Evolutionary conservation across 768 basidiomycete species (phyloP).

Genomic region (Boletus insuetus): DNA sequence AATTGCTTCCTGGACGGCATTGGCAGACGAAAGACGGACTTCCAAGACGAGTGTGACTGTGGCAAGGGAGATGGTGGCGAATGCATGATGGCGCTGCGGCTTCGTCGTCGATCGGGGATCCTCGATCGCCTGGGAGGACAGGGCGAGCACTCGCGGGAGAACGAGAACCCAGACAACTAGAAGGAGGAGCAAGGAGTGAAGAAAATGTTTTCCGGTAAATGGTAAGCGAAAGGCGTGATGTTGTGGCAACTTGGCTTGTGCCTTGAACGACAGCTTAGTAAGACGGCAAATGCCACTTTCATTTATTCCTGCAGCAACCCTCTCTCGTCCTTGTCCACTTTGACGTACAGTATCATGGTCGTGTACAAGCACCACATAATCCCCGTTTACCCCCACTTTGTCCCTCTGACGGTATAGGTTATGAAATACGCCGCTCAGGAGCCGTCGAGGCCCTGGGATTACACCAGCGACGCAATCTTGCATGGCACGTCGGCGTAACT

Average conservation of each 20-base stretch:
- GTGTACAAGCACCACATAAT: too few species aligned
- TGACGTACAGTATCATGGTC: too few species aligned
- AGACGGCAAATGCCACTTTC: conserved; percentile 29
- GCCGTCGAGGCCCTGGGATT: too few species aligned
- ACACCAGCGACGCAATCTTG: too few species aligned
- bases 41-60: conserved; percentile 49
- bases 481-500: too few species aligned
- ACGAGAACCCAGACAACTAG: background rate
- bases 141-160: conserved; percentile 7
- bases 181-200: conserved; percentile 5
- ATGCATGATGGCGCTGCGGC: conserved; percentile 22
- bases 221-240: conserved; percentile 11
- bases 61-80: conserved; percentile 22
- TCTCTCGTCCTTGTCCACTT: too few species aligned
- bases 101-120: conserved; percentile 26
- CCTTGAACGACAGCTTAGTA: conserved; percentile 27
- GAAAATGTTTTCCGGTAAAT: conserved; percentile 19
- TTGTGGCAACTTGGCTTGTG: conserved; percentile 2
- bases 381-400: too few species aligned
- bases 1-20: conserved; percentile 61
- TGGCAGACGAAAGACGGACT: conserved; percentile 69
- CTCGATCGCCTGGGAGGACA: conserved; percentile 15
- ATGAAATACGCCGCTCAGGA: too few species aligned
- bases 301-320: too few species aligned
- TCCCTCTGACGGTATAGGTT: too few species aligned